Base-by-base conservation (phyloP, 2,329 filamentous ascomycete genomes). In the Rugonectria rugulosa region DNA sequence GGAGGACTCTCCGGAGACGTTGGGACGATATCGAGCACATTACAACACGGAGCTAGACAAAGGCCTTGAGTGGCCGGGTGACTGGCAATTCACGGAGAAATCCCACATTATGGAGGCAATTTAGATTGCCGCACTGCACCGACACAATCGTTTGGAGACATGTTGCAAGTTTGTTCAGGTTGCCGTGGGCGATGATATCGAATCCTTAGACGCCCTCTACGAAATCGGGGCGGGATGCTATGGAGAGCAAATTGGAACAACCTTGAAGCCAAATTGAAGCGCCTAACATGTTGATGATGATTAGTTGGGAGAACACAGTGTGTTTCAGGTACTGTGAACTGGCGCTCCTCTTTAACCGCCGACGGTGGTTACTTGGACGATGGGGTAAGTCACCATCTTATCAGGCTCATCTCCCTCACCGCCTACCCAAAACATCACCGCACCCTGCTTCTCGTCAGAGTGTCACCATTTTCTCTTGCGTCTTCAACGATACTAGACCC, bases 1-100 rank as follows among this genome's bases (percentile, higher is more conserved):
- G 7, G 56, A 61, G 29, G 52, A 61, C 40, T 56, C 59, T 8
- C 59, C 55, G n/a, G n/a, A n/a, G 32, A 19, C 32, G 34, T 20
- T 56, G 10, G 42, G 55, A 29, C 29, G 29, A 36, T 21, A 21
- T n/a, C 26, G 15, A 21, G 27, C 26, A n/a, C 6, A n/a, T 5
- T 32, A 23, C 17, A 32, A 45, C 17, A 36, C 19, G 11, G 53
- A 56, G 40, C 32, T 56, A 3, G 53, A 40, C 2, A 56, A 56
- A 20, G 53, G 38, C 17, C 45, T 50, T 20, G 15, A 50, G 8
- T 45, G 40, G 29, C 17, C 31, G 20, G 46, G 40, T 26, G 46
- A 51, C 45, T 56, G 53, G 53, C 15, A 29, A 12, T 38, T 50
- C 14, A 56, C 53, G 10, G 40, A 41, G 40, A 56, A 51, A 24